A percentile compares a stretch with the other conserved stretches of the same genome.
phyloP scores from a whole-genome alignment of 2,329 filamentous ascomycete species.

The Verticillium longisporum region DNA sequence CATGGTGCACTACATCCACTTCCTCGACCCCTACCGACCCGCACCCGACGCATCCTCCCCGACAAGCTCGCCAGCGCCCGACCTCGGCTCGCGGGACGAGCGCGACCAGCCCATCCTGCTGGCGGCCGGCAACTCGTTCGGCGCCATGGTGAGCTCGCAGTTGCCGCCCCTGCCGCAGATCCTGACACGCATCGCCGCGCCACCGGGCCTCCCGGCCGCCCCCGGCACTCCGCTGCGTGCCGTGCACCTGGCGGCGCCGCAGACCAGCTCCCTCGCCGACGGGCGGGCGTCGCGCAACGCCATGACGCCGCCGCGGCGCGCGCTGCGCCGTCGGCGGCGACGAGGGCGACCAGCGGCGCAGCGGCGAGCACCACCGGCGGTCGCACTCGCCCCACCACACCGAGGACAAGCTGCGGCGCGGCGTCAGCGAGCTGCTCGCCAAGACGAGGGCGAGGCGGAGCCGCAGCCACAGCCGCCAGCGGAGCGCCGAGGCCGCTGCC shows the following conservation, averaged over 20 bases:
- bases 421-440: slow-evolving; percentile 40
- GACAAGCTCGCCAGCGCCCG: neutral
- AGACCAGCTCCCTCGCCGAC: slow-evolving; percentile 39
- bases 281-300: slow-evolving; percentile 23
- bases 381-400: slow-evolving; percentile 36
- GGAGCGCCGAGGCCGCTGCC: slow-evolving; percentile 3
- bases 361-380: slow-evolving; percentile 23
- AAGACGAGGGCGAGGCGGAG: slow-evolving; percentile 25
- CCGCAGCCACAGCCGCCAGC: neutral
- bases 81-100: neutral
- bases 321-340: slow-evolving; percentile 41
- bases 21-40: slow-evolving; percentile 36
- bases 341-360: slow-evolving; percentile 32
- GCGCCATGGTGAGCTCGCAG: slow-evolving; percentile 70
- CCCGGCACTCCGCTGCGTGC: slow-evolving; percentile 67
- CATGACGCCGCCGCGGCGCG: slow-evolving; percentile 15
- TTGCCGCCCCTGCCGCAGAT: slow-evolving; percentile 59
- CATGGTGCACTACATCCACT: slow-evolving; percentile 64
- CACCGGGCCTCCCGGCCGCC: slow-evolving; percentile 47
- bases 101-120: slow-evolving; percentile 36
- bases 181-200: slow-evolving; percentile 49
- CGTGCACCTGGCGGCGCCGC: slow-evolving; percentile 57
- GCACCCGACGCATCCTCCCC: neutral
- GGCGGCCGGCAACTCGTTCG: slow-evolving; percentile 84
- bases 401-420: slow-evolving; percentile 39